Evolutionary conservation across 1,284 basidiomycete species (phyloP), one percentile per base, ranked within the genome.

Genomic region (Phylloboletellus chloephorus): DNA sequence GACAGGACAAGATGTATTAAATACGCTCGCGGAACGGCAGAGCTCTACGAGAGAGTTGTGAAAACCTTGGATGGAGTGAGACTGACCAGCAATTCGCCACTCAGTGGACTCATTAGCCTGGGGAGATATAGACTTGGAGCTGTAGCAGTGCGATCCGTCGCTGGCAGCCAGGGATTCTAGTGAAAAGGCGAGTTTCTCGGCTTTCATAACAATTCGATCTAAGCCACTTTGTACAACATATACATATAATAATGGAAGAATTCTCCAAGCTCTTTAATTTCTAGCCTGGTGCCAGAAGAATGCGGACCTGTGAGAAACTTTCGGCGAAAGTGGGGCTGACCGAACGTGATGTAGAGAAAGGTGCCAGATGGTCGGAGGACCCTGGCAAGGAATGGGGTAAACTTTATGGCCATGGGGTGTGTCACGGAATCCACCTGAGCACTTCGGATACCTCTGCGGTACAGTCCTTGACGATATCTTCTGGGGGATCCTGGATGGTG

Each of bases 191-290:
- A 5, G 5, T 21, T 28, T 26, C 20, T 17, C 24, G 12, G 10
- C 26, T 16, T 31, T 10, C 4, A 10, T 4, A 9, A n/a, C 15
- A 4, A 19, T 19, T 21, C 11, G 8, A 36, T 24, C 35, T 57
- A 58, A 16, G 31, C 26, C 29, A 28, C 26, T 43, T 51, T 61
- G 37, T 63, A 66, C 44, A 76, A 47, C 46, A 71, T 74, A 61
- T 91, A 93, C 57, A 90, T 67, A 60, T 86, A 91, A 64, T 92
- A 93, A 62, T 89, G 88, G 56, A 92, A 92, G 5, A 79, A 78
- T 41, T 90, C 85, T 23, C 86, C 82, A 31, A 86, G 64, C 49
- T 76, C 69, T 49, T 72, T 77, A 50, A 84, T 71, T 54, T 84
- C 76, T 7, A 88, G 63, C 7, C 58, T 72, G n/a, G 82, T 79